Percentiles rank a stretch among this genome's conserved stretches.
These are phyloP conservation scores for Sonneratia caseolaris DNA, from an alignment of 345 rosid genomes.

Conservation along the genomic window DNA sequence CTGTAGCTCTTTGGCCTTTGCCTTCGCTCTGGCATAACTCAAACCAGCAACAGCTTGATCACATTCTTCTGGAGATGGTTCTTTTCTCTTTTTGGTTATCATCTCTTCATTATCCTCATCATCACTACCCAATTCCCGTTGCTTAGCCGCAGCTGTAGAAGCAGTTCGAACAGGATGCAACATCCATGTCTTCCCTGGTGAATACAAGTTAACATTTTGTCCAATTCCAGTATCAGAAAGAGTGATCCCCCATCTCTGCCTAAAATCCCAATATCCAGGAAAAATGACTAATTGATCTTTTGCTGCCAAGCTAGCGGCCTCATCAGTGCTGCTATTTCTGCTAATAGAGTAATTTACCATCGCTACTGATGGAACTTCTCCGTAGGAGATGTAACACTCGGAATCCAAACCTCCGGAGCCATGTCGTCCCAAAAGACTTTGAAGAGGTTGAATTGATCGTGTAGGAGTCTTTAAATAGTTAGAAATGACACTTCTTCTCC, in stretches of 20 bases:
- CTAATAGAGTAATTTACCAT: constrained; percentile 5
- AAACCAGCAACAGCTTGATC: constrained; percentile 69
- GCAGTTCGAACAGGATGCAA: constrained; percentile 29
- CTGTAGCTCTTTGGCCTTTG: constrained; percentile 47
- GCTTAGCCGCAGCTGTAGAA: constrained; percentile 52
- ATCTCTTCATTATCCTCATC: constrained; percentile 42
- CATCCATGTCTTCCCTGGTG: constrained; percentile 25
- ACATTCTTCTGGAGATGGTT: constrained; percentile 69
- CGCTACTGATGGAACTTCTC: constrained; percentile 10
- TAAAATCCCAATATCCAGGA: constrained; percentile 17
- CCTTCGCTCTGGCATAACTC: constrained; percentile 56
- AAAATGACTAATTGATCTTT: constrained; percentile 17
- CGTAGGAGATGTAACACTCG: constrained; percentile 13
- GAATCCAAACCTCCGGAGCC: constrained; percentile 20
- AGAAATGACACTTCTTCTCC: constrained; percentile 41
- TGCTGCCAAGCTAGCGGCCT: constrained; percentile 5
- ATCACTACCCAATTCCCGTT: constrained; percentile 41
- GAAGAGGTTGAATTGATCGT: constrained; percentile 23
- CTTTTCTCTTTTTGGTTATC: constrained; percentile 38
- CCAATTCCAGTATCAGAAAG: constrained; percentile 19
- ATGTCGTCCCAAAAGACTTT: constrained; percentile 19
- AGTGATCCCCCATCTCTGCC: constrained; percentile 16
- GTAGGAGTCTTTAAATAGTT: constrained; percentile 27
- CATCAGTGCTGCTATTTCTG: constrained; percentile 12
- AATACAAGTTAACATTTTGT: constrained; percentile 18